These are phyloP conservation scores for Cardamine chenopodiifolia DNA, from an alignment of 345 rosid species.

Conservation along the genomic window DNA sequence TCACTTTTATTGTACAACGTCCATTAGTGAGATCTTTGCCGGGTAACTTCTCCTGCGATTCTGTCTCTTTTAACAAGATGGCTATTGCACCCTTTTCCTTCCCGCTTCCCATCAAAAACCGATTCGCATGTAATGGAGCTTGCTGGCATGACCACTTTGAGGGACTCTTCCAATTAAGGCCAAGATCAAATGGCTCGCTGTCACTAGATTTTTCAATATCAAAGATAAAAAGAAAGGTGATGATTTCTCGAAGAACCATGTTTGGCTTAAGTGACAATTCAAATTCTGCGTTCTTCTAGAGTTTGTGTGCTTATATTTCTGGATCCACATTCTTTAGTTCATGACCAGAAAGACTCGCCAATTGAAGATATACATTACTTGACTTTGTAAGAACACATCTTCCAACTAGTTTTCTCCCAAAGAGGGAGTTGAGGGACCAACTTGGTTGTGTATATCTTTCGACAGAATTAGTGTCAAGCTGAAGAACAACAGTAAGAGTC, in stretches of 20 bases:
- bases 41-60: conserved; percentile 38
- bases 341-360: conserved; percentile 56
- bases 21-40: conserved; percentile 34
- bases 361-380: conserved; percentile 72
- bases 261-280: conserved; percentile 70
- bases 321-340: conserved; percentile 42
- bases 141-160: conserved; percentile 68
- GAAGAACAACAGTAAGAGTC: conserved; percentile 80
- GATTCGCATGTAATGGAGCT: conserved; percentile 72
- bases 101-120: conserved; percentile 97
- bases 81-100: conserved; percentile 97
- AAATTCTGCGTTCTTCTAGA: conserved; percentile 46
- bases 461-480: conserved; percentile 52
- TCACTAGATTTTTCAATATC: conserved; percentile 60
- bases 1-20: conserved; percentile 57
- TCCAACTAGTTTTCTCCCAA: conserved; percentile 72
- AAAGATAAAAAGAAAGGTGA: conserved; percentile 56
- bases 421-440: conserved; percentile 83
- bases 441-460: conserved; percentile 61
- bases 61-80: conserved; percentile 68
- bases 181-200: conserved; percentile 65
- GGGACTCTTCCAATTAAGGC: conserved; percentile 75
- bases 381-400: conserved; percentile 75
- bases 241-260: conserved; percentile 57
- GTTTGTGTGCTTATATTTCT: conserved; percentile 40